These are phyloP conservation scores for Yamadazyma mexicana DNA, from an alignment of 1,139 yeast genomes.

Conservation along the genomic window DNA sequence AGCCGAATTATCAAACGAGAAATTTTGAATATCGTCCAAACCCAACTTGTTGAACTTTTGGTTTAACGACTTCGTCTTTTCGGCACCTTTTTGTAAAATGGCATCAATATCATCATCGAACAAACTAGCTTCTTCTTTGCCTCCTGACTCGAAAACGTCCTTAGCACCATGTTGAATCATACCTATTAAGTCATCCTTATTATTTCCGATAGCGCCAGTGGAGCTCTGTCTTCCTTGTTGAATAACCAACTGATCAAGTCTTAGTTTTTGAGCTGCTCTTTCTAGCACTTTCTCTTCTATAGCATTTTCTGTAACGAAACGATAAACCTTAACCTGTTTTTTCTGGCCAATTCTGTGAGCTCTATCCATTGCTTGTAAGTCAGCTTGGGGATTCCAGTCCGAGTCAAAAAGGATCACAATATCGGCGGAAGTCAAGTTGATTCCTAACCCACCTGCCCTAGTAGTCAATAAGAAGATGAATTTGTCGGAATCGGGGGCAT, in stretches of 20 bases:
- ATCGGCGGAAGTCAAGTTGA: constrained; percentile 91
- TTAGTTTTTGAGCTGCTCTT: constrained; percentile 90
- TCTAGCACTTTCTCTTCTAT: constrained; percentile 95
- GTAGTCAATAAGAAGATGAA: constrained; percentile 88
- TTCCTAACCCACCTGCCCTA: constrained; percentile 98
- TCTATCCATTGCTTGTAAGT: constrained; percentile 97
- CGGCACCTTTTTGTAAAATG: constrained; percentile 74
- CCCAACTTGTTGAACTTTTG: constrained; percentile 83
- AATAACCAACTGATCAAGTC: constrained; percentile 91
- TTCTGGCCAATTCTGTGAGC: constrained; percentile 98
- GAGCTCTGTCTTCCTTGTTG: constrained; percentile 79
- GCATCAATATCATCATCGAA: constrained; percentile 78
- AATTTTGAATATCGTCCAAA: constrained; percentile 87
- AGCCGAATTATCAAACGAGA: constrained; percentile 83
- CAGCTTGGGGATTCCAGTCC: constrained; percentile 99
- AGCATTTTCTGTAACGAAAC: constrained; percentile 94
- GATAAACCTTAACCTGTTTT: constrained; percentile 87
- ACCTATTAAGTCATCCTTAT: constrained; percentile 82
- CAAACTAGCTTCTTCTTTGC: constrained; percentile 30
- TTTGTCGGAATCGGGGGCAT: constrained; percentile 77
- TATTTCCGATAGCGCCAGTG: constrained; percentile 39
- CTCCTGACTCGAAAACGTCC: constrained; percentile 60
- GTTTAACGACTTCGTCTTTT: constrained; percentile 73
- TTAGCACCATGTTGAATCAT: constrained; percentile 99
- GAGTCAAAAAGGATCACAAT: constrained; percentile 88